Conservation (phyloP, 2,329 filamentous ascomycete species). For the Trichoderma semiorbis region DNA sequence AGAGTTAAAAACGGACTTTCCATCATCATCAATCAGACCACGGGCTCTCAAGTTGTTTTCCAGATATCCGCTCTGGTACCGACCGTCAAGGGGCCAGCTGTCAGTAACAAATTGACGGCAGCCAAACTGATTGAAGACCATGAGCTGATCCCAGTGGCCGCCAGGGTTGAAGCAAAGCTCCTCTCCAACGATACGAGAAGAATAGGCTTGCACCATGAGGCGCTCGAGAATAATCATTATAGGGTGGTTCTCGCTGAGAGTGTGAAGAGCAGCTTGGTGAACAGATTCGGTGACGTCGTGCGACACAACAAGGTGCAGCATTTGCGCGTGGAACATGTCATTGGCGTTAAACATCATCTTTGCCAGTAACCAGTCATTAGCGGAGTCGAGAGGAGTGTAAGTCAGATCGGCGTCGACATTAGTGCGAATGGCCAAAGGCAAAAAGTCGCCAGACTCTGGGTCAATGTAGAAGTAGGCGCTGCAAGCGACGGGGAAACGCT, state of each 20-base stretch:
- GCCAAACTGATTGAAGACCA: conserved; percentile 16
- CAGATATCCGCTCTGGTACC: conserved; percentile 40
- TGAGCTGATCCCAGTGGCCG: conserved; percentile 30
- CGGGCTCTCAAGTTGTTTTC: conserved; percentile 34
- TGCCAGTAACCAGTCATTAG: conserved; percentile 48
- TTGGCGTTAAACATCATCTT: conserved; percentile 49
- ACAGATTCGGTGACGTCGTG: conserved; percentile 44
- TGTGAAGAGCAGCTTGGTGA: conserved; percentile 44
- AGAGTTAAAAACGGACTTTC: conserved; percentile 41
- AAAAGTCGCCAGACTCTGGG: conserved; percentile 37
- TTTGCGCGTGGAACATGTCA: conserved; percentile 44
- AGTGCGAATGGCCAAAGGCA: conserved; percentile 48
- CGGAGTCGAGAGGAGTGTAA: conserved; percentile 44
- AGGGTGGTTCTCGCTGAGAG: conserved; percentile 44
- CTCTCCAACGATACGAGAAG: conserved; percentile 22
- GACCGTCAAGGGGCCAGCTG: conserved; percentile 30
- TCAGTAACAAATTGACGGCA: conserved; percentile 29
- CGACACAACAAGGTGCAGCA: conserved; percentile 41
- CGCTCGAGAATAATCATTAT: conserved; percentile 37
- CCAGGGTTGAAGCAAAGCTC: conserved; percentile 28
- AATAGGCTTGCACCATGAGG: conserved; percentile 29
- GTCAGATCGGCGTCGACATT: conserved; percentile 35
- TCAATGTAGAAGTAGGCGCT: conserved; percentile 47
- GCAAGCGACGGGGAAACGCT: conserved; percentile 39
- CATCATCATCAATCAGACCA: conserved; percentile 37